phyloP scores from a whole-genome alignment of 2,329 filamentous ascomycete genomes.

The Aspergillus ochraceus region DNA sequence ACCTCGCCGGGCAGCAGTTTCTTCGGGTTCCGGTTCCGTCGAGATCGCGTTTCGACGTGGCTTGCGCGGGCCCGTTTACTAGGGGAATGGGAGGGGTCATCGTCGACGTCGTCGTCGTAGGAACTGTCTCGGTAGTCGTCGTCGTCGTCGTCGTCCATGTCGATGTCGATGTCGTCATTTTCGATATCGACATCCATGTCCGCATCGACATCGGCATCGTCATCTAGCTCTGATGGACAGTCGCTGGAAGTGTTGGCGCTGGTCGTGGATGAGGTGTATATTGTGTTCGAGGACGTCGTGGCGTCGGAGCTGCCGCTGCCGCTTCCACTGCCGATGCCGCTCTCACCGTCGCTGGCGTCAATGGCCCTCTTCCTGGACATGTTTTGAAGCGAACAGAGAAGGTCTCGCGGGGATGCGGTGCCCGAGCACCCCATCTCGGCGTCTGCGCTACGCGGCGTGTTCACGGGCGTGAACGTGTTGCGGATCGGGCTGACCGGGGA shows the following conservation, averaged over 20 bases:
- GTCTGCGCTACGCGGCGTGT: constrained; percentile 35
- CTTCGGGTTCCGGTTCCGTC: neutral
- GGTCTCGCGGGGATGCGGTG: constrained; percentile 21
- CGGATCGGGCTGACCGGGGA: constrained; percentile 43
- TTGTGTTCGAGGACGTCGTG: neutral
- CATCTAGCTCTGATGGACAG: constrained; percentile 8
- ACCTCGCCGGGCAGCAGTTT: constrained; percentile 33
- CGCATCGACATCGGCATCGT: neutral
- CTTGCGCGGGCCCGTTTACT: neutral
- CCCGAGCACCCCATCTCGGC: constrained; percentile 1
- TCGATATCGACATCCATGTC: neutral
- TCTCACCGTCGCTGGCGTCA: constrained; percentile 13
- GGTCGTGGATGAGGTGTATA: constrained; percentile 1
- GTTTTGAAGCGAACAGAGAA: constrained; percentile 23
- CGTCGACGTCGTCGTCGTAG: constrained; percentile 20
- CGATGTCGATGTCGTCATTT: neutral
- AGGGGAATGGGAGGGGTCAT: constrained; percentile 9
- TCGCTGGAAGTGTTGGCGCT: constrained; percentile 14
- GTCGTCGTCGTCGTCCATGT: constrained; percentile 1
- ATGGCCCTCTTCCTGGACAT: constrained; percentile 6
- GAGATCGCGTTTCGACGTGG: constrained; percentile 9
- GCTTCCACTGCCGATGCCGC: neutral
- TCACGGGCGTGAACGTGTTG: constrained; percentile 44
- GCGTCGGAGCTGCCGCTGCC: neutral
- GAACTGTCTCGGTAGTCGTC: constrained; percentile 19